phyloP scores from a whole-genome alignment of 1,139 yeast species.

The Candida labiduridarum region DNA sequence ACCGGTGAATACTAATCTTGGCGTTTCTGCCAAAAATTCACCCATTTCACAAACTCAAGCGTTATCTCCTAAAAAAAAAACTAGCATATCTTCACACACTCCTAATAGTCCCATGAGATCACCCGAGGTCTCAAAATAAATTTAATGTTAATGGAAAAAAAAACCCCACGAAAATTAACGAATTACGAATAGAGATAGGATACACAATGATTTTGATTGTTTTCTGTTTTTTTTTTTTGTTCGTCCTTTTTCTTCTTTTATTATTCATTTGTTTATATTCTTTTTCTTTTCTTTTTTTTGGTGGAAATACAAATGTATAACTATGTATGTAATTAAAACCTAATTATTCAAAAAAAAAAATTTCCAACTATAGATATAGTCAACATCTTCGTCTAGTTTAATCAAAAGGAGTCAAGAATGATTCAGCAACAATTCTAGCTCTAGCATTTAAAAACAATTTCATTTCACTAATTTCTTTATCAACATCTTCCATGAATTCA shows the following conservation, averaged over 20 bases:
- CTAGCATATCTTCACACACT: neutral
- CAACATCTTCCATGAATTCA: slow-evolving; percentile 99
- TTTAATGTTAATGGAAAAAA: neutral
- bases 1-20: slow-evolving; percentile 9
- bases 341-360: neutral
- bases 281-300: slow-evolving; percentile 2
- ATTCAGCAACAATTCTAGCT: slow-evolving; percentile 97
- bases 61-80: slow-evolving; percentile 27
- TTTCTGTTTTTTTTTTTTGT: neutral
- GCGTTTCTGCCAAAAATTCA: slow-evolving; percentile 17
- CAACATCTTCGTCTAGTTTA: slow-evolving; percentile 21
- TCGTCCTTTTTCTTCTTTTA: neutral
- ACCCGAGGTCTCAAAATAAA: slow-evolving; percentile 6
- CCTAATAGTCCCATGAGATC: slow-evolving; percentile 4
- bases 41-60: slow-evolving; percentile 38
- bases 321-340: neutral
- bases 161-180: neutral
- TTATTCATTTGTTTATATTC: neutral
- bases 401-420: slow-evolving; percentile 78
- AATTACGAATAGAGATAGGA: neutral
- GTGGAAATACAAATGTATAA: slow-evolving; percentile 4
- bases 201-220: neutral
- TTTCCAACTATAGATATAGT: neutral
- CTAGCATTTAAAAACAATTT: slow-evolving; percentile 94
- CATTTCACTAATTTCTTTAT: slow-evolving; percentile 98